Base-by-base conservation (phyloP, 2,329 filamentous ascomycete species). In the Sodiomyces alkalinus region DNA sequence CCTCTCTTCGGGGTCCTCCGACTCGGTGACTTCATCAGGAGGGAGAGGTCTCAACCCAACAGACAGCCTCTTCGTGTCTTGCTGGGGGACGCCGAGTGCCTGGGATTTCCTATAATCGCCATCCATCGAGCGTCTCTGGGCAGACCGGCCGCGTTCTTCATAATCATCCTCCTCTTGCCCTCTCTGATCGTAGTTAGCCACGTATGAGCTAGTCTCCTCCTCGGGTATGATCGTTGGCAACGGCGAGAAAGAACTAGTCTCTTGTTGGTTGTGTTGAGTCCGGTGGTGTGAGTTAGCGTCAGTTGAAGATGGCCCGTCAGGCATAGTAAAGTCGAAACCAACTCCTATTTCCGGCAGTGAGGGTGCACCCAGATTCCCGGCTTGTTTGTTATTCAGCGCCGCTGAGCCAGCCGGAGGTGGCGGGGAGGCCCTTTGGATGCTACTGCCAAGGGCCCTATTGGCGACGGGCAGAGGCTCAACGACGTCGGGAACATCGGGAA, bases 1-100 rank as follows among this genome's bases (percentile, higher is more conserved):
- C 44, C 90, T 74, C 45, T 87, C 76, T 52, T 96, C 90, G 0
- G 90, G 85, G 48, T 94, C 87, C 47, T 96, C 90, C 3, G 76
- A 71, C 23, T 77, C 72, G 17, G 63, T 66, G 30, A 81, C 73
- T 38, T 92, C 80, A 45, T 86, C 76, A 19, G 85, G 82, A 5
- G 90, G 90, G 36, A 98, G 64, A 14, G 90, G 90, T 11, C 90
- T 78, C 51, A 92, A 67, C 17, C 74, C 73, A 25, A 78, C 68
- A 1, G 74, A 80, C n/a, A 78, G 50, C 32, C 74, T 62, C 36
- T 66, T 66, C 42, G 55, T 60, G 33, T 68, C 56, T 34, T 62
- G 56, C 11, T 58, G 56, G 2, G 73, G 71, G 26, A 75, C 62
- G 28, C 57, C 62, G 6, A 78, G 55, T 19, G 49, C 48, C 35